Base-by-base conservation (phyloP, 495 filamentous ascomycete species). In the Xylaria acuta region DNA sequence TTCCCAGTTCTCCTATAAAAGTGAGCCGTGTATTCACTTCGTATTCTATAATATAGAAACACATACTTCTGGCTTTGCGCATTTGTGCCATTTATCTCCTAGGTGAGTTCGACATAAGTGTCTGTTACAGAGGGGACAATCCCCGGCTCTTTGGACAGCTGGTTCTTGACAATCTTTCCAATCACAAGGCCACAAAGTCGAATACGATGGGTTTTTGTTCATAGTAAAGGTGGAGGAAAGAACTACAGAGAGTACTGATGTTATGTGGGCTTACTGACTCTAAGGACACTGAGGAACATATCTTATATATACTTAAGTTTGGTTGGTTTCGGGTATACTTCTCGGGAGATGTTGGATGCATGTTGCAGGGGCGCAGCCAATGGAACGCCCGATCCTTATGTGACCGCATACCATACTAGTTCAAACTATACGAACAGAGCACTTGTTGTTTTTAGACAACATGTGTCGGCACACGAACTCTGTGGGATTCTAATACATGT, bases 71-170 rank as follows among this genome's bases (percentile, higher is more conserved):
- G 58, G 66, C 32, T 75, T 76, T 12, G 75, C 74, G 12, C 74
- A 77, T 49, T 54, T 73, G 51, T 77, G 75, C 54, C 67, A 74
- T n/a, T 66, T 14, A 16, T 69, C 53, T 41, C 67, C 67, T 18
- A 77, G 22, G 47, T 76, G 75, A 53, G 65, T 60, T 20, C 67
- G 72, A 47, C 75, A 77, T 30, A 72, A 67, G 56, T 74, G 75
- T 58, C 34, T 71, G 59, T 74, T 53, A 63, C 75, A 77, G 49
- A 76, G 74, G 1, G 38, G n/a, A 38, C 75, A 77, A 51, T 76
- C 75, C 27, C 75, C 75, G 12, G 67, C 71, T 40, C 75, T 64
- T 34, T 74, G 74, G 41, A 77, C 75, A 56, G 71, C 74, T 63
- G 74, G 72, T 18, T 51, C 2, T 71, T 60, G n/a, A 69, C 75